A percentile compares a stretch with the other conserved stretches of the same genome.
Conservation (phyloP, 495 filamentous ascomycete genomes). For the Aspergillus steynii region DNA sequence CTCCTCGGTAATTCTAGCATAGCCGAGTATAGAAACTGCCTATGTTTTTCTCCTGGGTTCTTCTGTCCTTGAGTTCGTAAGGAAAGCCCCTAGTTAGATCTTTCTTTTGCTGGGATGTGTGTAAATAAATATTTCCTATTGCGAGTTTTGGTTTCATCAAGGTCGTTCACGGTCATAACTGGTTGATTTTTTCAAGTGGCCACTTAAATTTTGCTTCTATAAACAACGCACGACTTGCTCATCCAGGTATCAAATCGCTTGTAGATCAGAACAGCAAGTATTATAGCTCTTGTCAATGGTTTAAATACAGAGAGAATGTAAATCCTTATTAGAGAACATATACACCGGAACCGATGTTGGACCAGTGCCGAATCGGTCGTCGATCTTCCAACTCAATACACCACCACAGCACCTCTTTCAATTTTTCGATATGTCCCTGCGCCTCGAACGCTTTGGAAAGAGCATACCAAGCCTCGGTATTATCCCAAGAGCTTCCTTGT, state of each 20-base stretch:
- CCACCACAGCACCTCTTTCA: constrained; percentile 73
- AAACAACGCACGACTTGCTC: constrained; percentile 19
- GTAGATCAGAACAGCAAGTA: constrained; percentile 16
- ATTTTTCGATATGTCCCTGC: constrained; percentile 77
- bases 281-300: constrained; percentile 11
- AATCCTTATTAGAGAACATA: constrained; percentile 41
- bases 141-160: constrained; percentile 27
- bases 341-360: constrained; percentile 46
- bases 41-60: constrained; percentile 17
- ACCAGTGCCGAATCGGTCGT: constrained; percentile 50
- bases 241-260: constrained; percentile 34
- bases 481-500: constrained; percentile 86
- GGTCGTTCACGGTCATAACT: constrained; percentile 14
- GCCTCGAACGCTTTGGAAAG: constrained; percentile 84
- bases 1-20: constrained; percentile 28
- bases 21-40: constrained; percentile 20
- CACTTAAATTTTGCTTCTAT: constrained; percentile 10
- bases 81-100: neutral
- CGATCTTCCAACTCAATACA: constrained; percentile 65
- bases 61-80: neutral
- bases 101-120: constrained; percentile 21
- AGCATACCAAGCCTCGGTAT: constrained; percentile 90
- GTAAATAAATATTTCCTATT: constrained; percentile 47
- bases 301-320: constrained; percentile 32
- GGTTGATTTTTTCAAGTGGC: neutral